Base-by-base conservation (phyloP, 257 asterid species). In the Lithospermum erythrorhizon region DNA sequence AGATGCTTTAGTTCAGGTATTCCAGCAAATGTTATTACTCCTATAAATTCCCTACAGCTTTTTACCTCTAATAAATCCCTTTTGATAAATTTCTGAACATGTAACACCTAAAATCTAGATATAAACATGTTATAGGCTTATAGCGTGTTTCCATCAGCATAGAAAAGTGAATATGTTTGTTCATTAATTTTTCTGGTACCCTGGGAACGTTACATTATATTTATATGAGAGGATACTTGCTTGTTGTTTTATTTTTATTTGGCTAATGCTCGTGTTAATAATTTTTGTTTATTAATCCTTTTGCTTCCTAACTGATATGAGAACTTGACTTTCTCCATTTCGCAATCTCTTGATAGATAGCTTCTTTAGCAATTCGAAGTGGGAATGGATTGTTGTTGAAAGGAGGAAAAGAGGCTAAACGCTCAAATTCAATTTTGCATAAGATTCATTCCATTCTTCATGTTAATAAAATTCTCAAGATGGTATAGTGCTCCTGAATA, bases 1-100 rank as follows among this genome's bases (percentile, higher is more conserved):
- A 7, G 96, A 87, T 59, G 96, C 96, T 10, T 72, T 87, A 64
- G 91, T 87, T 67, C 96, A 87, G 88, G 96, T 87, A 81, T 13
- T 17, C 49, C 49, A 41, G 49, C 16, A 41, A 41, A 14, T 41
- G 49, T 41, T 13, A 41, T 41, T 41, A n/a, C n/a, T n/a, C n/a
- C n/a, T n/a, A 35, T 35, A 35, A 35, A 3, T 35, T 35, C 45
- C 7, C 9, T 7, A 10, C 14, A 13, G 3, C 45, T 35, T 35
- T 6, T 35, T 35, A 35, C 45, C 45, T 35, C 45, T 8, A 35
- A 10, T 35, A 35, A 35, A 35, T 35, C 6, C 14, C 45, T 35
- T 35, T 35, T 35, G 45, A 35, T 10, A 35, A 24, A 24, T 24
- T 24, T 37, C 48, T 37, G 48, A 11, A 37, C 48, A 9, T 11